These are phyloP conservation scores for Erodium moschatum DNA, from an alignment of 441 rosid species.

Conservation along the genomic window DNA sequence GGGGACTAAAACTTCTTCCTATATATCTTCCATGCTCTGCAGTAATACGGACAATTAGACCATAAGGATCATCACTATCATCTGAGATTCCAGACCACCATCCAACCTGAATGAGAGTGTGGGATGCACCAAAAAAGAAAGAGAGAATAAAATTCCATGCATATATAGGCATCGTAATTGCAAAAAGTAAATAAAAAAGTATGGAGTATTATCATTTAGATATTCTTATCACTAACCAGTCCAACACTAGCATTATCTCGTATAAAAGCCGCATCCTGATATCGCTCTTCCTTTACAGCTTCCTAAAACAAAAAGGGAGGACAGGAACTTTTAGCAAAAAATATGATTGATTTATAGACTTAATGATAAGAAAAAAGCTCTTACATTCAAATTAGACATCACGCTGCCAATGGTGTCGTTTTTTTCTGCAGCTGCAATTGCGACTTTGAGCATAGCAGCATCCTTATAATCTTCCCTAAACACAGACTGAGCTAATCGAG, in stretches of 20 bases:
- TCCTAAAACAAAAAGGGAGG: conserved; percentile 30
- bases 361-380: conserved; percentile 13
- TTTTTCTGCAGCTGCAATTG: conserved; percentile 75
- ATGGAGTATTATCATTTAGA: not conserved
- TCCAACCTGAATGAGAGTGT: conserved; percentile 49
- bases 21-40: conserved; percentile 98
- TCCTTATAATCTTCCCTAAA: conserved; percentile 61
- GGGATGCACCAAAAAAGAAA: not conserved
- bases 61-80: conserved; percentile 68
- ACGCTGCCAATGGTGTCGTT: conserved; percentile 72
- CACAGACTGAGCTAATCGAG: conserved; percentile 50
- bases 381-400: conserved; percentile 57
- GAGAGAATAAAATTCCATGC: not conserved
- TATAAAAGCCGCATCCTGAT: conserved; percentile 51
- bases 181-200: not conserved
- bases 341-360: not conserved
- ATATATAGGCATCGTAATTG: not conserved
- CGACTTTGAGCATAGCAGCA: conserved; percentile 83
- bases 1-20: conserved; percentile 79
- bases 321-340: conserved; percentile 5
- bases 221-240: conserved; percentile 36
- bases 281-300: conserved; percentile 51
- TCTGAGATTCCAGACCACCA: conserved; percentile 96
- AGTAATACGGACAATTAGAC: conserved; percentile 73
- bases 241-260: conserved; percentile 71